Conservation (phyloP, 2,329 filamentous ascomycete species). For the Ceratocystis destructans region DNA sequence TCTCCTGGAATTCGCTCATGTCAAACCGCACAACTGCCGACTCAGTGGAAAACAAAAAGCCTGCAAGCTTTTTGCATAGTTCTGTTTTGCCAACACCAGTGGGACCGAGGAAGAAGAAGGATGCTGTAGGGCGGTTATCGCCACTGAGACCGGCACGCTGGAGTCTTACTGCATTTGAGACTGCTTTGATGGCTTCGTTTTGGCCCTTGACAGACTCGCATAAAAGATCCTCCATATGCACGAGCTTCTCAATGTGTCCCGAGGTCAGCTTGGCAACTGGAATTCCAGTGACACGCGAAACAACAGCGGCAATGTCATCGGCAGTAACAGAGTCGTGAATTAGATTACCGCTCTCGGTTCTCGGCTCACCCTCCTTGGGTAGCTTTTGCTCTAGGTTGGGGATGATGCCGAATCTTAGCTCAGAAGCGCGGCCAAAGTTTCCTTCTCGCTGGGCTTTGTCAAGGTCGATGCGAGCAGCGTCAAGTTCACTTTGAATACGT, state of each 20-base stretch:
- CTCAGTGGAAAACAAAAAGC: slow-evolving; percentile 85
- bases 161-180: slow-evolving; percentile 84
- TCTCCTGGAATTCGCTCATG: slow-evolving; percentile 96
- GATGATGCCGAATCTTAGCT: slow-evolving; percentile 78
- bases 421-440: slow-evolving; percentile 80
- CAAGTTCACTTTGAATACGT: slow-evolving; percentile 73
- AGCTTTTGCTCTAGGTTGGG: slow-evolving; percentile 66
- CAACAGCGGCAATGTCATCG: slow-evolving; percentile 86
- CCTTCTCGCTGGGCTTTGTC: slow-evolving; percentile 78
- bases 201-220: slow-evolving; percentile 77
- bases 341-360: slow-evolving; percentile 36
- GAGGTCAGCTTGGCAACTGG: slow-evolving; percentile 85
- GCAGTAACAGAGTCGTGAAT: slow-evolving; percentile 91
- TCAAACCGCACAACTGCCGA: slow-evolving; percentile 86
- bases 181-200: slow-evolving; percentile 81
- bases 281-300: slow-evolving; percentile 82
- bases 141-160: slow-evolving; percentile 85
- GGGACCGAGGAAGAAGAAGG: slow-evolving; percentile 94
- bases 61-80: slow-evolving; percentile 88
- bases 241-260: slow-evolving; percentile 85
- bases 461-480: slow-evolving; percentile 70
- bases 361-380: slow-evolving; percentile 53
- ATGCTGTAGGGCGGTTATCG: slow-evolving; percentile 80
- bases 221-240: slow-evolving; percentile 88
- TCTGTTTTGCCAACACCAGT: slow-evolving; percentile 97